Conservation (phyloP, 2,329 filamentous ascomycete species). For the Microascus cirrosus region DNA sequence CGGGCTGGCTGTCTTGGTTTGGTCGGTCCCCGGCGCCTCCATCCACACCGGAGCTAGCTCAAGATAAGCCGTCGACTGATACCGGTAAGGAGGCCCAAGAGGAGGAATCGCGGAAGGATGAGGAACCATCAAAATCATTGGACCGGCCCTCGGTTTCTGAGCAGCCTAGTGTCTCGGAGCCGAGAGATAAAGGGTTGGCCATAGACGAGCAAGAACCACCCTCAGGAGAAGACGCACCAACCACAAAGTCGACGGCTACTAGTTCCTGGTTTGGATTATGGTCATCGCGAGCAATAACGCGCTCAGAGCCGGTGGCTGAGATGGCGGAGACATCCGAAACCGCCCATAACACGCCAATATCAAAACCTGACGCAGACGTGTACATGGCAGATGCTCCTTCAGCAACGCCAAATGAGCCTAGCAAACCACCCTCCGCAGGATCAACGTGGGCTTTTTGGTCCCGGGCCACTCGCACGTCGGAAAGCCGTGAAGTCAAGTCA, state of each 20-base stretch:
- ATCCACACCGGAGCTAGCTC: neutral
- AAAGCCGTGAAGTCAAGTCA: slow-evolving; percentile 11
- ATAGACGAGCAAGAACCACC: neutral
- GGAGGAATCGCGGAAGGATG: neutral
- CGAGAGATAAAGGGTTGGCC: neutral
- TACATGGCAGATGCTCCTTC: slow-evolving; percentile 27
- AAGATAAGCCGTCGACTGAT: neutral
- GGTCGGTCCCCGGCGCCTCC: slow-evolving; percentile 15
- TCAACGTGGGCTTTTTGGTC: slow-evolving; percentile 81
- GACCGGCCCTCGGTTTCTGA: neutral
- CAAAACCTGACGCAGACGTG: slow-evolving; percentile 24
- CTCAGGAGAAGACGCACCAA: neutral
- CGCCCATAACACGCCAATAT: slow-evolving; percentile 10
- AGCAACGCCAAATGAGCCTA: slow-evolving; percentile 22
- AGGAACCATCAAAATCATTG: neutral
- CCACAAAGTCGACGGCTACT: neutral
- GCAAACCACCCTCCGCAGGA: slow-evolving; percentile 23
- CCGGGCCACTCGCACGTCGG: slow-evolving; percentile 35
- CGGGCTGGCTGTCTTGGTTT: slow-evolving; percentile 47
- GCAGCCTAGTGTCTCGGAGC: neutral
- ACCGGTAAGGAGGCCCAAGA: neutral
- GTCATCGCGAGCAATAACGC: slow-evolving; percentile 13
- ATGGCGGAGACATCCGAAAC: neutral
- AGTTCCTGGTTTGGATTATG: slow-evolving; percentile 30
- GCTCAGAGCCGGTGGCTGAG: slow-evolving; percentile 2